phyloP scores from a whole-genome alignment of 1,284 basidiomycete genomes.

The Cryptococcus sp. region DNA sequence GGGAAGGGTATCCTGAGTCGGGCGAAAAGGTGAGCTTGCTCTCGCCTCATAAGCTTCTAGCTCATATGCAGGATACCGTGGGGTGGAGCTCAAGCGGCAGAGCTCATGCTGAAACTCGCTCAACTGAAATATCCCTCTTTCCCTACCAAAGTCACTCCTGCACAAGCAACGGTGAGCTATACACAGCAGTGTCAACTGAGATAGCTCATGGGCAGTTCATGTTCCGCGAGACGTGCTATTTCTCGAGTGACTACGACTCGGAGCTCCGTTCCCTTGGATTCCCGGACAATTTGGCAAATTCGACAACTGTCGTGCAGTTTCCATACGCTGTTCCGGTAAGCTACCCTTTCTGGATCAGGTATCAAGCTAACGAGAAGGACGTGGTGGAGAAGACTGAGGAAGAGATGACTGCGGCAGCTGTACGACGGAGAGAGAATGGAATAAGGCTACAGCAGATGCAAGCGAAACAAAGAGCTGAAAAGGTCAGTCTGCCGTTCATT shows the following conservation, averaged over 20 bases:
- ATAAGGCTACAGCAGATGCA: constrained; percentile 85
- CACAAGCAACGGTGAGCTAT: constrained; percentile 53
- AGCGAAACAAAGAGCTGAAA: constrained; percentile 78
- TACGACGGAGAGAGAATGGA: constrained; percentile 78
- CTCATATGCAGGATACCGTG: constrained; percentile 68
- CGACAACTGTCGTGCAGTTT: constrained; percentile 74
- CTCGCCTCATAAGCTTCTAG: too few relatives aligned
- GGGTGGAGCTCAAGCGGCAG: constrained; percentile 84
- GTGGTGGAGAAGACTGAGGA: constrained; percentile 86
- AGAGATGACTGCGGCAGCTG: constrained; percentile 69
- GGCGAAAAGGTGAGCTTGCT: constrained; percentile 67
- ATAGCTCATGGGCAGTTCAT: constrained; percentile 61
- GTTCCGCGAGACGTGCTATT: constrained; percentile 79
- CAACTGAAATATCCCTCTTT: constrained; percentile 96
- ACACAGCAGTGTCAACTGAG: constrained; percentile 14
- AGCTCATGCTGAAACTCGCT: constrained; percentile 84
- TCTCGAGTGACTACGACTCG: constrained; percentile 69
- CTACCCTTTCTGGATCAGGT: neutral
- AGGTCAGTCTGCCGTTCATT: constrained; percentile 59
- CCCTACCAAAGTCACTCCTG: constrained; percentile 52
- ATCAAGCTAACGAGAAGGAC: constrained; percentile 39
- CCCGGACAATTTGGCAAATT: constrained; percentile 59
- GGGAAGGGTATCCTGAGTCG: constrained; percentile 75
- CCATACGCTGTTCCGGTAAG: constrained; percentile 63
- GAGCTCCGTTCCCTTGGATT: constrained; percentile 62